Percentiles rank a stretch among this genome's conserved stretches.
Conservation (phyloP, 1,284 basidiomycete species). For the Melampsora americana region DNA sequence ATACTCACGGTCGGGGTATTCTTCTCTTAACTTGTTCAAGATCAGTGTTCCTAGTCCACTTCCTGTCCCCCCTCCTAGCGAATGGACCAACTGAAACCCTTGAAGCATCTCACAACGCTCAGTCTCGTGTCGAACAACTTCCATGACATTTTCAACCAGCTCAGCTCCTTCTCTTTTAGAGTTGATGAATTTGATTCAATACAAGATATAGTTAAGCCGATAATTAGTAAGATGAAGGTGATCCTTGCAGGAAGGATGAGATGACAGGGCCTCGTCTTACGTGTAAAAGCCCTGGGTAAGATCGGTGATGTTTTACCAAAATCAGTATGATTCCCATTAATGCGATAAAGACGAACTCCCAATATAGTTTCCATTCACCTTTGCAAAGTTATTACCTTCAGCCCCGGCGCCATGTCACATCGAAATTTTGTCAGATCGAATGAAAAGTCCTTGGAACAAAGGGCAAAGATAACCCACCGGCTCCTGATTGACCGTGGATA, state of each 20-base stretch:
- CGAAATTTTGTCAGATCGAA: slow-evolving; percentile 3
- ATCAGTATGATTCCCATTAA: background rate
- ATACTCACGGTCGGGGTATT: slow-evolving; percentile 54
- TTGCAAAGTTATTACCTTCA: slow-evolving; percentile 34
- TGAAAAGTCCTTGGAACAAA: background rate
- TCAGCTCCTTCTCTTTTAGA: slow-evolving; percentile 54
- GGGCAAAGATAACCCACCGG: slow-evolving; percentile 52
- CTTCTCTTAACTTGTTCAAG: slow-evolving; percentile 54
- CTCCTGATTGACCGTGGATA: slow-evolving; percentile 51
- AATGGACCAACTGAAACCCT: slow-evolving; percentile 55
- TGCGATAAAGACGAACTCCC: background rate
- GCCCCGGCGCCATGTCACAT: background rate
- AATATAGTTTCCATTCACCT: slow-evolving; percentile 16
- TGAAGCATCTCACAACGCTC: slow-evolving; percentile 55
- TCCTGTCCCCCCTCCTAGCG: slow-evolving; percentile 55
- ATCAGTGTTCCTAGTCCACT: slow-evolving; percentile 54
- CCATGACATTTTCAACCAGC: slow-evolving; percentile 54
- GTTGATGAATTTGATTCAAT: slow-evolving; percentile 46
- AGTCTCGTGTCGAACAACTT: slow-evolving; percentile 54
- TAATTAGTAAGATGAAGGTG: slow-evolving; percentile 33
- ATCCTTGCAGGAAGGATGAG: background rate
- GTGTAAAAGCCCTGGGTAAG: slow-evolving; percentile 36
- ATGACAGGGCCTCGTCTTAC: slow-evolving; percentile 7
- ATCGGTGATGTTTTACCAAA: background rate
- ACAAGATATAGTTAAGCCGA: background rate